Conservation (phyloP, 2,329 filamentous ascomycete genomes). For the Sporothrix dimorphospora region DNA sequence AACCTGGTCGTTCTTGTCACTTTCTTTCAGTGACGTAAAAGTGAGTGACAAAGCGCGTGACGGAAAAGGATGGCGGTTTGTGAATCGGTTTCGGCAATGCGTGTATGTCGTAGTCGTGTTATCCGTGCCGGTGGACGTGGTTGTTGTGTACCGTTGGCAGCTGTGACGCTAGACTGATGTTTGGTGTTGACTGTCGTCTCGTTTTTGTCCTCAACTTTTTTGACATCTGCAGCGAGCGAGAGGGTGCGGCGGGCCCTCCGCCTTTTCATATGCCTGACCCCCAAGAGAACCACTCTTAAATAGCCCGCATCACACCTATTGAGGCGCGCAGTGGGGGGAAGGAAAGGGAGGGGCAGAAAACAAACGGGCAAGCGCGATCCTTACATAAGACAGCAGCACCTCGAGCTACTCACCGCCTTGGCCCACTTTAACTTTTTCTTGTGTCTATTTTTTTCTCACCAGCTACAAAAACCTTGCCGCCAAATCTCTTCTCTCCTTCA, state of each 20-base stretch:
- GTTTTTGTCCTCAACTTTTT: not conserved
- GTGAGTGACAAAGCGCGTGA: slow-evolving; percentile 4
- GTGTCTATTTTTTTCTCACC: not conserved
- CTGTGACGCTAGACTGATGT: not conserved
- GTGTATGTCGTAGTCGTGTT: not conserved
- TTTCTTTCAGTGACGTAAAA: not conserved
- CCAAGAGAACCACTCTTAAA: slow-evolving; percentile 2
- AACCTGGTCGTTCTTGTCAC: not conserved
- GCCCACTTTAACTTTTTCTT: slow-evolving; percentile 21
- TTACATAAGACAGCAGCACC: not conserved
- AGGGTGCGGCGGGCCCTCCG: not conserved
- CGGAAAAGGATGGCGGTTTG: not conserved
- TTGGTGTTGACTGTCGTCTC: not conserved
- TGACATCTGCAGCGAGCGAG: not conserved
- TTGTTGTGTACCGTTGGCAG: slow-evolving; percentile 6
- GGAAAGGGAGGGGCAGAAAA: slow-evolving; percentile 14
- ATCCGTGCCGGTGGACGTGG: not conserved
- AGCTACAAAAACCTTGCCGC: slow-evolving; percentile 14
- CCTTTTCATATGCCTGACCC: slow-evolving; percentile 23
- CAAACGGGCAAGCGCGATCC: slow-evolving; percentile 18
- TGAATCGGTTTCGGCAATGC: too few relatives aligned
- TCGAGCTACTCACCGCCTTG: slow-evolving; percentile 14
- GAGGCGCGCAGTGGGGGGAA: not conserved
- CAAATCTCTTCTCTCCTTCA: not conserved
- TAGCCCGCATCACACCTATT: not conserved